Evolutionary conservation across 805 yeast species (phyloP), one percentile per base, ranked within the genome.

Genomic region (Myxozyma geophila): DNA sequence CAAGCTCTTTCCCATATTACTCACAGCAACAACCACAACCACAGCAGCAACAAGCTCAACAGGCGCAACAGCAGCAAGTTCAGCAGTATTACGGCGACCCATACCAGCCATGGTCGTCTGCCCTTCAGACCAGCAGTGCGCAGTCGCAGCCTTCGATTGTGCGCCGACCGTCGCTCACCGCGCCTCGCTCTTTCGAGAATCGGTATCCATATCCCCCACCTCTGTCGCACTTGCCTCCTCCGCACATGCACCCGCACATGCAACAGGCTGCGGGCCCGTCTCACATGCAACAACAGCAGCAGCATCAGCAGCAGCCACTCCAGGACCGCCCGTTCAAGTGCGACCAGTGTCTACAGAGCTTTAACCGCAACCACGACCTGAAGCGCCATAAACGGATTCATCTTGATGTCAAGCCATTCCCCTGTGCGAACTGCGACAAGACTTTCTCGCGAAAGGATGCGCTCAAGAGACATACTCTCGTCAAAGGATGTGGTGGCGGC

Each of bases 361-460:
- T 69, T 37, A 62, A 62, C 39, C 67, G 72, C 33, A 66, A 65
- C 23, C 72, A 69, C 55, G 72, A 69, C 54, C 56, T 69, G 39
- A 60, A 67, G 59, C 58, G 72, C 9, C 72, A 69, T 50, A 60
- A 67, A 59, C 64, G 66, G 21, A 67, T 63, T 21, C 72, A 69
- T 58, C 60, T 67, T 13, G 70, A 60, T 36, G 69, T 65, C 12
- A 67, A 67, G 58, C 70, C 70, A 19, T 67, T 67, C 60, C 69
- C 70, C 23, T 69, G 72, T 54, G 61, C 67, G 13, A 57, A 54
- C 33, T 69, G 72, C 60, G 69, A 62, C 33, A 69, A 69, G 58
- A 57, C 68, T 8, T 69, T 67, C 53, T 62, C 70, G 28, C 68
- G 72, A 19, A 69, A 69, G 39, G 72, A 69, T 35, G 72, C 71